Evolutionary conservation across 306 rosid species (phyloP).

Genomic region (Trifolium repens): DNA sequence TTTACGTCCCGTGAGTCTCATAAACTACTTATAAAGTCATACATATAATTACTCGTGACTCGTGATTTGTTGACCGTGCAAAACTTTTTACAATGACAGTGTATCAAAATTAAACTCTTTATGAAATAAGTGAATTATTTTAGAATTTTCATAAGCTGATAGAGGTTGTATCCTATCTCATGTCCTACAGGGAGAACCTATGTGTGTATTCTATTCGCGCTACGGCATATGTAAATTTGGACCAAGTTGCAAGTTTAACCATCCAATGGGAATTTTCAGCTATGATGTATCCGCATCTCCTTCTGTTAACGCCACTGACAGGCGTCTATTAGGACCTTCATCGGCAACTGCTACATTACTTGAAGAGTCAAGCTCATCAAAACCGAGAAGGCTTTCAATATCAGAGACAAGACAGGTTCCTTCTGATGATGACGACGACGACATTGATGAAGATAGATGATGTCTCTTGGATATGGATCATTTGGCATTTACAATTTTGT

Average conservation of each 20-base stretch:
- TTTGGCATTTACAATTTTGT: slow-evolving; percentile 57
- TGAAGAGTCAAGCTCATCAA: slow-evolving; percentile 69
- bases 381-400: slow-evolving; percentile 71
- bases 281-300: slow-evolving; percentile 69
- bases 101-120: too few species aligned
- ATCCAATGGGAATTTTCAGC: slow-evolving; percentile 79
- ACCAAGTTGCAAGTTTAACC: slow-evolving; percentile 97
- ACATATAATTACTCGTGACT: not conserved
- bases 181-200: slow-evolving; percentile 74
- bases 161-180: slow-evolving; percentile 36
- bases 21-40: not conserved
- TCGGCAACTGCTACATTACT: slow-evolving; percentile 69
- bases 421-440: slow-evolving; percentile 67
- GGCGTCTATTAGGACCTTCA: slow-evolving; percentile 70
- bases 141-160: slow-evolving; percentile 34
- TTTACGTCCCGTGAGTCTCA: slow-evolving; percentile 77
- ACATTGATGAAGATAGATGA: slow-evolving; percentile 60
- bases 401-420: slow-evolving; percentile 80
- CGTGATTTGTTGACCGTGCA: too few species aligned
- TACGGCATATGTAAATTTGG: slow-evolving; percentile 98
- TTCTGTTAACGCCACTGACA: slow-evolving; percentile 61
- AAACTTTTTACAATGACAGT: too few species aligned
- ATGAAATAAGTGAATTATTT: not conserved
- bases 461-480: slow-evolving; percentile 46
- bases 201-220: slow-evolving; percentile 91